Conservation (phyloP, 2,329 filamentous ascomycete genomes). For the Geosmithia putterillii region DNA sequence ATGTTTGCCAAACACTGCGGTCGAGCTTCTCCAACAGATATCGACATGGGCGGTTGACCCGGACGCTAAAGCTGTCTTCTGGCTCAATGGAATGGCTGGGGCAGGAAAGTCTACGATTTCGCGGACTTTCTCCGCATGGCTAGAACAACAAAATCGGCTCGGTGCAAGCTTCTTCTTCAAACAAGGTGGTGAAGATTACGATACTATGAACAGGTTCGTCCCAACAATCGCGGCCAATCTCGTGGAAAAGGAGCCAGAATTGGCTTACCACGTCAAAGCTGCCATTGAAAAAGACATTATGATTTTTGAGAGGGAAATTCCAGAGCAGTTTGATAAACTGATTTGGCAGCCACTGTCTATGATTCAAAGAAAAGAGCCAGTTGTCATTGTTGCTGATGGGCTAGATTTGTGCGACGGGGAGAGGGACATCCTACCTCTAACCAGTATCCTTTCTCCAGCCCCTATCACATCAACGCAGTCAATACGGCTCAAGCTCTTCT, state of each 20-base stretch:
- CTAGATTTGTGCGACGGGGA: conserved; percentile 1
- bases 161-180: conserved; percentile 7
- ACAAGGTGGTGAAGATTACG: background rate
- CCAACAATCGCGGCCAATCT: conserved; percentile 1
- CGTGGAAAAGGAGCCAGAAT: background rate
- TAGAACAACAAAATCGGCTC: background rate
- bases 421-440: background rate
- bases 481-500: conserved; percentile 14
- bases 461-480: too few relatives aligned
- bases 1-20: background rate
- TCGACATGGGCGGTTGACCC: background rate
- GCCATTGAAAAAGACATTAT: background rate
- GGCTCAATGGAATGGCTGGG: conserved; percentile 3
- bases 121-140: background rate
- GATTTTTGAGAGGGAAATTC: background rate
- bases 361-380: background rate
- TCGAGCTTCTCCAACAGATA: background rate
- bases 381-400: background rate
- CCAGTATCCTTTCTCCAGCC: conserved; percentile 1
- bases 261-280: background rate
- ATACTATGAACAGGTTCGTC: background rate
- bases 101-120: conserved; percentile 3
- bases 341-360: background rate
- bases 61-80: conserved; percentile 1
- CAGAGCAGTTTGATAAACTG: conserved; percentile 5